phyloP scores from a whole-genome alignment of 2,329 filamentous ascomycete species.

The Ophiocordyceps robertsii region DNA sequence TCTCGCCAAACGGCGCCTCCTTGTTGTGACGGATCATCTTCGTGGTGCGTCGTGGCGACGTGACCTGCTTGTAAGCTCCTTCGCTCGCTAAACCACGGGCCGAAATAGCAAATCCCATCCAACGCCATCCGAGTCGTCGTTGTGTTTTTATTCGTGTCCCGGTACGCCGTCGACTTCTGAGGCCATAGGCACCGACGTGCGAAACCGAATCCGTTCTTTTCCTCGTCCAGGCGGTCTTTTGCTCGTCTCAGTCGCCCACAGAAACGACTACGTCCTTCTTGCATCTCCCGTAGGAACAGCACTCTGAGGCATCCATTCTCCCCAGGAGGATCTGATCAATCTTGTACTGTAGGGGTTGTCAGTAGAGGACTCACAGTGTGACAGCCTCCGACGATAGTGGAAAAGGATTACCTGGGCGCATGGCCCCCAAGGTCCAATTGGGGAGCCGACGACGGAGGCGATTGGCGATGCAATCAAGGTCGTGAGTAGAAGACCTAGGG shows the following conservation, averaged over 20 bases:
- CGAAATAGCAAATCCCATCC: neutral
- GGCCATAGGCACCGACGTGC: neutral
- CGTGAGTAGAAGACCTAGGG: too few species aligned
- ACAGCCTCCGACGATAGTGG: too few species aligned
- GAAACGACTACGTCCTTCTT: neutral
- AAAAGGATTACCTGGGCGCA: conserved; percentile 17
- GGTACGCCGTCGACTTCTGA: neutral
- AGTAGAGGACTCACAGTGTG: neutral
- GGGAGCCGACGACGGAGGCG: neutral
- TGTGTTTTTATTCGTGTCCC: neutral
- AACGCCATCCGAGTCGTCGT: neutral
- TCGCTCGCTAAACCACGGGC: neutral
- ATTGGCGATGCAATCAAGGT: too few species aligned
- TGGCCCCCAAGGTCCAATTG: conserved; percentile 19
- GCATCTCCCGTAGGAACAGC: neutral
- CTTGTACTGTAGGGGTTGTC: neutral
- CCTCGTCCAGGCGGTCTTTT: neutral
- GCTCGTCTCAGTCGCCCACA: neutral
- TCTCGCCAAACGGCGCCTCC: too few species aligned
- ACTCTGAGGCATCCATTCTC: neutral
- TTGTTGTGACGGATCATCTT: too few species aligned
- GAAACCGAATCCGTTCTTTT: neutral
- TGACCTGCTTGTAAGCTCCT: neutral
- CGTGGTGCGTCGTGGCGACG: too few species aligned
- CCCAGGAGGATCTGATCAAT: neutral